Conservation (phyloP, 306 rosid genomes). For the Vicia faba region DNA sequence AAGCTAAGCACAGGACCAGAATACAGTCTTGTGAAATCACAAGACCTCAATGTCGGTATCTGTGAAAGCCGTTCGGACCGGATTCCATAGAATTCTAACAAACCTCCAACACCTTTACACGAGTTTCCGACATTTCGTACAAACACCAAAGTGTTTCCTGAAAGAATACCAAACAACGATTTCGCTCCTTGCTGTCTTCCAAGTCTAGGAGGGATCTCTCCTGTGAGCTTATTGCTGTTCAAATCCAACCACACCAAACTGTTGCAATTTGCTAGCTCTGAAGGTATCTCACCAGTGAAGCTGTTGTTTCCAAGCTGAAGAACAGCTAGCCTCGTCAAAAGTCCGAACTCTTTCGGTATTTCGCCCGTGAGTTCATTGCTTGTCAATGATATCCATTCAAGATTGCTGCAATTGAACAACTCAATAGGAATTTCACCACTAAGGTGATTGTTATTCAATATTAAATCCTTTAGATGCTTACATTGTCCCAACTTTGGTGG, state of each 20-base stretch:
- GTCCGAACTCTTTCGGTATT: slow-evolving; percentile 73
- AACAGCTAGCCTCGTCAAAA: slow-evolving; percentile 80
- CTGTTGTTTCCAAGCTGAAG: slow-evolving; percentile 94
- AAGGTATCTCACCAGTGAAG: slow-evolving; percentile 83
- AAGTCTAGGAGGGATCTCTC: slow-evolving; percentile 89
- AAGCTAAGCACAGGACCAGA: slow-evolving; percentile 87
- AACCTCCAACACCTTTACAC: slow-evolving; percentile 94
- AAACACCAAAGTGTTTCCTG: slow-evolving; percentile 89
- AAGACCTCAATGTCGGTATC: slow-evolving; percentile 79
- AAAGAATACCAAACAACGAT: slow-evolving; percentile 76
- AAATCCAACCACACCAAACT: slow-evolving; percentile 98
- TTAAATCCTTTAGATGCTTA: slow-evolving; percentile 82
- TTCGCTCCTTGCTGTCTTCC: slow-evolving; percentile 91
- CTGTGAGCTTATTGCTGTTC: slow-evolving; percentile 94
- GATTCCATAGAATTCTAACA: slow-evolving; percentile 87
- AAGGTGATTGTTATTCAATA: slow-evolving; percentile 75
- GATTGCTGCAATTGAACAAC: slow-evolving; percentile 80
- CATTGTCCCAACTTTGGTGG: slow-evolving; percentile 89
- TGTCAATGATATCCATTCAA: slow-evolving; percentile 93
- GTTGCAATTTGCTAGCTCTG: slow-evolving; percentile 77
- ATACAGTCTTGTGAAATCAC: slow-evolving; percentile 85
- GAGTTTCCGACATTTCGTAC: slow-evolving; percentile 90
- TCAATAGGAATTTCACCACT: slow-evolving; percentile 75
- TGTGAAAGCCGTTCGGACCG: slow-evolving; percentile 83
- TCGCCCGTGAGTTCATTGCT: slow-evolving; percentile 77